Evolutionary conservation across 2,329 filamentous ascomycete genomes (phyloP), one percentile per base, ranked within the genome.

Genomic region (Xylaria sp.): DNA sequence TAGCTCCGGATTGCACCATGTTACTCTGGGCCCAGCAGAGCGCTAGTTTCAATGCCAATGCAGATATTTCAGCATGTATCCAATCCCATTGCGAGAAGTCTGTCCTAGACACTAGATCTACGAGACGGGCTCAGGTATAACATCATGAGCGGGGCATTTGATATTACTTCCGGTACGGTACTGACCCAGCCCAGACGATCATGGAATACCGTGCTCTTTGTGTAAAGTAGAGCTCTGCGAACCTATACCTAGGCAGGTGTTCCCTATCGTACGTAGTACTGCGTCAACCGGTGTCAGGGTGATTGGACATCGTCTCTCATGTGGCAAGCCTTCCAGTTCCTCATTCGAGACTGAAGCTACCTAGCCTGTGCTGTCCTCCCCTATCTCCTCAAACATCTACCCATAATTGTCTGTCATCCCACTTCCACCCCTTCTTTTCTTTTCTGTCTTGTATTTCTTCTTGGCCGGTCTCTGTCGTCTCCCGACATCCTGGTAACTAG

Each of bases 1-100:
- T 58, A 59, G 64, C 33, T 58, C 49, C 57, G 36, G 63, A 46
- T 55, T 18, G 23, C 10, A 33, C 31, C 33, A 55, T 60, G 39
- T 64, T 39, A 33, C 61, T 58, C 39, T 55, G 67, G 48, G 60
- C 58, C 62, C 66, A 39, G 52, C 48, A 46, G 20, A 58, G 36
- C 52, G 43, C 64, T 74, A 67, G 72, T 68, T 41, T 63, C 28
- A 67, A 55, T 60, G 55, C 62, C 64, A 69, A 72, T 70, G 66
- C 73, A 68, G 55, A 61, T 23, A 56, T 72, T 66, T 68, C 71
- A 68, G 58, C 13, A 31, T 28, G 65, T 68, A 59, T 63, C 65
- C 65, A 52, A 63, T 69, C 48, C 41, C 62, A 25, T 41, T 33
- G 36, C 31, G 59, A 61, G 66, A 36, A 23, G 13, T 55, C 46